Evolutionary conservation across 306 rosid genomes (phyloP).

Genomic region (Rosa chinensis): DNA sequence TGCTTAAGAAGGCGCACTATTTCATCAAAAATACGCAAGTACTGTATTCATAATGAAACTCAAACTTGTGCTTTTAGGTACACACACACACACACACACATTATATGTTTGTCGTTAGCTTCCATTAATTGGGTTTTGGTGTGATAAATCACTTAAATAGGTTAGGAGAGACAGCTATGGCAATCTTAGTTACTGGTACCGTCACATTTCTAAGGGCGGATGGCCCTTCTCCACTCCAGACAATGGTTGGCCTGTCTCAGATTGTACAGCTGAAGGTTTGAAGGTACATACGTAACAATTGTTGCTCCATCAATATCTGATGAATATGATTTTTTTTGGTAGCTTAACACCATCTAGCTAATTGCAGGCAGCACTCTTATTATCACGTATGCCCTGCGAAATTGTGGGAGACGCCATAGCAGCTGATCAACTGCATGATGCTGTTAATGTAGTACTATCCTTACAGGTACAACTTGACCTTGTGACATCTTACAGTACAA

Average conservation of each 20-base stretch:
- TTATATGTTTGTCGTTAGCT: background rate
- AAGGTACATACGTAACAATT: slow-evolving; percentile 37
- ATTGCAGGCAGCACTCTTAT: slow-evolving; percentile 52
- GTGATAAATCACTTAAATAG: slow-evolving; percentile 25
- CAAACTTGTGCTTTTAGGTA: background rate
- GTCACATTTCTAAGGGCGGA: slow-evolving; percentile 70
- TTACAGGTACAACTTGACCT: slow-evolving; percentile 48
- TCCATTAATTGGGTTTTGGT: background rate
- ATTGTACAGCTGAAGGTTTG: slow-evolving; percentile 73
- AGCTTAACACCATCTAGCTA: background rate
- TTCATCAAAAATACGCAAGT: slow-evolving; percentile 63
- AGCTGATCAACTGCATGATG: slow-evolving; percentile 39
- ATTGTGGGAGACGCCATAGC: slow-evolving; percentile 50
- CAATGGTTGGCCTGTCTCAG: slow-evolving; percentile 68
- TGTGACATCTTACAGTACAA: background rate
- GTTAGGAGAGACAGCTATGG: slow-evolving; percentile 39
- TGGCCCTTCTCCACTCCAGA: slow-evolving; percentile 81
- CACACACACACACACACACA: background rate
- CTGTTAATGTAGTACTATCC: slow-evolving; percentile 60
- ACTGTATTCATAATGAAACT: background rate
- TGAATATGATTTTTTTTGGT: background rate
- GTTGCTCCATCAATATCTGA: background rate
- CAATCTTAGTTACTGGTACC: slow-evolving; percentile 47
- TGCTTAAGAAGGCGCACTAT: slow-evolving; percentile 56
- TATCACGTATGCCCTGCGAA: slow-evolving; percentile 54